Evolutionary conservation across 2,329 filamentous ascomycete species (phyloP), one percentile per base, ranked within the genome.

Genomic region (Botrytis tulipae): DNA sequence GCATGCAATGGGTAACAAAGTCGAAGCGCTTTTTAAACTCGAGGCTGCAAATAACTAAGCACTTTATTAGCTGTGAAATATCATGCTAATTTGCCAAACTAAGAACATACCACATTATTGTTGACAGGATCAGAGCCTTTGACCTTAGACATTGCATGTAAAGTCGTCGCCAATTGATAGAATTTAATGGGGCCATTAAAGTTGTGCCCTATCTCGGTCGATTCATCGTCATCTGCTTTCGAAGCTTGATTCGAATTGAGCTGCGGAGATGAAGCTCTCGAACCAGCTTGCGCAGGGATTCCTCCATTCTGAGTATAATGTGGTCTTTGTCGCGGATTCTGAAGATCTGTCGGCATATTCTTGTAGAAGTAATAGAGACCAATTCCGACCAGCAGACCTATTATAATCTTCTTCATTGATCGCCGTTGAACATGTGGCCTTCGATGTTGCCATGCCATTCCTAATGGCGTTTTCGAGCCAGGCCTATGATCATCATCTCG

Each of bases 1-100:
- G 82, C 96, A 98, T 9, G 95, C 93, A 80, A 97, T 85, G 0
- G 94, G 94, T 46, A 97, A 84, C 71, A 98, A 81, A 46, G 88
- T 87, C 0, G 93, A 87, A 25, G 90, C 89, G 80, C 93, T 96
- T 81, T 88, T 88, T 69, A 97, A 83, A 75, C 87, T 94, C 0
- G 93, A 91, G 5, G 92, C 90, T 7, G 91, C 91, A 80, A 97
- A 97, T 4, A 98, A 82, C 79, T 80, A 69, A 42, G 69, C 16
- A 57, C 7, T 65, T 37, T 9, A 35, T 78, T 72, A 77, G 74
- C 35, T 46, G 37, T 14, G 16, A 57, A 35, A 51, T 8, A 54
- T n/a, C 42, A 12, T 40, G n/a, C 16, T 62, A 16, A 37, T 4
- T 46, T 29, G 51, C 29, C 40, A 44, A n/a, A 42, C 10, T 3